These are phyloP conservation scores for Aspergillus bertholletiae DNA, from an alignment of 495 filamentous ascomycete genomes.

Conservation along the genomic window DNA sequence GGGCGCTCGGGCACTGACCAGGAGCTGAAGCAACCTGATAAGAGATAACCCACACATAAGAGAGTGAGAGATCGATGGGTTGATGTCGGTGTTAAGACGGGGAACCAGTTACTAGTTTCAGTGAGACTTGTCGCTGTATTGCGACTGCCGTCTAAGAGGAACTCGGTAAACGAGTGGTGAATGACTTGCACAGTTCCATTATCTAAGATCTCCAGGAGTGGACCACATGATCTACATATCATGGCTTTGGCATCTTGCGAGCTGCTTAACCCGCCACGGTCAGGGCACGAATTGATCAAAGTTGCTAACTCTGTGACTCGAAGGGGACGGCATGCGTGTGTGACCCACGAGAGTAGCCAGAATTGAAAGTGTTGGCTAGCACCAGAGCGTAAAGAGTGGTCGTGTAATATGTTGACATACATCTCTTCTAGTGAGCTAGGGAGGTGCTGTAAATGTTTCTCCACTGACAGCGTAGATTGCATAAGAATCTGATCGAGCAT, in stretches of 20 bases:
- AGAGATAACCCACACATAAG: conserved; percentile 1
- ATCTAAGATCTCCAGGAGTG: conserved; percentile 46
- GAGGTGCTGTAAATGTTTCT: conserved; percentile 20
- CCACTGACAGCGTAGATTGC: too few species aligned
- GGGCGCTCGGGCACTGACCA: not conserved
- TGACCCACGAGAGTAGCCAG: conserved; percentile 41
- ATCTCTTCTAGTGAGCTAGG: conserved; percentile 34
- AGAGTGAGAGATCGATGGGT: not conserved
- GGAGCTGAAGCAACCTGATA: not conserved
- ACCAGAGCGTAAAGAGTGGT: conserved; percentile 34
- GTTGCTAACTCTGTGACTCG: conserved; percentile 46
- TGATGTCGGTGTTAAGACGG: not conserved
- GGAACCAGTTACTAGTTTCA: not conserved
- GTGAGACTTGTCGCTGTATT: not conserved
- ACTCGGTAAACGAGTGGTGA: conserved; percentile 55
- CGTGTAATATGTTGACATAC: conserved; percentile 42
- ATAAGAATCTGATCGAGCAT: too few species aligned
- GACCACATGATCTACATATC: conserved; percentile 37
- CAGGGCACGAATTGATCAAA: conserved; percentile 20
- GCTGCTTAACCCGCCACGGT: not conserved
- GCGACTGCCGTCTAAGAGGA: conserved; percentile 19
- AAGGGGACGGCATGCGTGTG: conserved; percentile 46
- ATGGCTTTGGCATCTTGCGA: conserved; percentile 22
- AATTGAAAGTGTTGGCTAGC: conserved; percentile 34
- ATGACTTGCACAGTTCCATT: conserved; percentile 49